These are phyloP conservation scores for Pneumocystis murina DNA, from an alignment of 1,139 yeast genomes.

Conservation along the genomic window DNA sequence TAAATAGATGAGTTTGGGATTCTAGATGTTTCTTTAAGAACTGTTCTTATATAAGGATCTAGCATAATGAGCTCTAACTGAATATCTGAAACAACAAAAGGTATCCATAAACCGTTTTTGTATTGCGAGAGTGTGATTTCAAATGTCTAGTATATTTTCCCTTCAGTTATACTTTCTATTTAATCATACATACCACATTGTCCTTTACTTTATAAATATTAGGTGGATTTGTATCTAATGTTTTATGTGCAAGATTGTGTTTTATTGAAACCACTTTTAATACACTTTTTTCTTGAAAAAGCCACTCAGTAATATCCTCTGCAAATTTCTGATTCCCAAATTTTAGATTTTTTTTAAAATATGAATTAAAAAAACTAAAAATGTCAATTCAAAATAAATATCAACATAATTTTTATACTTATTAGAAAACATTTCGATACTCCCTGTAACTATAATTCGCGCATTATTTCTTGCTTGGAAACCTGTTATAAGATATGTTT, in stretches of 20 bases:
- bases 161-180: constrained; percentile 17
- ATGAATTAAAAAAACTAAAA: constrained; percentile 2
- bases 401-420: constrained; percentile 14
- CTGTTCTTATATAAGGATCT: constrained; percentile 85
- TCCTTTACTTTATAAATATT: constrained; percentile 17
- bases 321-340: constrained; percentile 25
- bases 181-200: constrained; percentile 14
- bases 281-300: constrained; percentile 53
- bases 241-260: constrained; percentile 30
- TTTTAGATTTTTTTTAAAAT: constrained; percentile 6
- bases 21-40: constrained; percentile 18
- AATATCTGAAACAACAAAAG: constrained; percentile 43
- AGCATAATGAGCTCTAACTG: constrained; percentile 82
- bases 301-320: constrained; percentile 55
- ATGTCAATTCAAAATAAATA: neutral
- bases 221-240: constrained; percentile 46
- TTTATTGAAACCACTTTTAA: constrained; percentile 41
- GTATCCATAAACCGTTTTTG: constrained; percentile 50
- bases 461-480: constrained; percentile 72
- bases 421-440: constrained; percentile 36
- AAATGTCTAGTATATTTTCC: constrained; percentile 22
- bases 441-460: constrained; percentile 70
- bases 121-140: constrained; percentile 56
- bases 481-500: constrained; percentile 63
- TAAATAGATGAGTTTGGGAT: constrained; percentile 30